A percentile compares a stretch with the other conserved stretches of the same genome.
These are phyloP conservation scores for Blastocystis sp. DNA, from an alignment of 352 stramenopile species.

Conservation along the genomic window DNA sequence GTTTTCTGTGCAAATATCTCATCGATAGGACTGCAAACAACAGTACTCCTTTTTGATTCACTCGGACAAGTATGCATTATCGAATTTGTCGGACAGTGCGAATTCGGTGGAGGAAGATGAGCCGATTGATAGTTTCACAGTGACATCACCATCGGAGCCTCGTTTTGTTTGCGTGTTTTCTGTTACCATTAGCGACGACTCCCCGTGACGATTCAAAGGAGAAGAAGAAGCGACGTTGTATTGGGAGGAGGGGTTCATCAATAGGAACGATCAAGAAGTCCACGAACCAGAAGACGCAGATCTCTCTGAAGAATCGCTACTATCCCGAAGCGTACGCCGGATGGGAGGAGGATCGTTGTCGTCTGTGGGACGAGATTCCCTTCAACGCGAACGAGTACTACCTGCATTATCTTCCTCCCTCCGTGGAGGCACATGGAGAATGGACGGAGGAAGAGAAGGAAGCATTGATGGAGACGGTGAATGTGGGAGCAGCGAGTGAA, in stretches of 20 bases:
- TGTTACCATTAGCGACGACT: background rate
- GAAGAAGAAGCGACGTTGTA: conserved; percentile 3
- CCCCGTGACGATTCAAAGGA: background rate
- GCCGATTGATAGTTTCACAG: background rate
- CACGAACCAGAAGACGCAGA: background rate
- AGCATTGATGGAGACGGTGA: background rate
- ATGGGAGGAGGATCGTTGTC: background rate
- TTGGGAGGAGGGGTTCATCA: background rate
- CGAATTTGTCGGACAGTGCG: background rate
- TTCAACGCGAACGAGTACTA: conserved; percentile 45
- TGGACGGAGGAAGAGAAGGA: background rate
- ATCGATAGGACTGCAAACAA: conserved; percentile 30
- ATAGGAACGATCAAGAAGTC: background rate
- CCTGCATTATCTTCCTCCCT: conserved; percentile 23
- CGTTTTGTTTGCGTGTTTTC: background rate
- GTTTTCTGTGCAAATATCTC: background rate
- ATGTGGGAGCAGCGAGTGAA: background rate
- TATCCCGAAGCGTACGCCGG: background rate
- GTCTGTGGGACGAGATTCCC: conserved; percentile 13
- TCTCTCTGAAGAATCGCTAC: background rate
- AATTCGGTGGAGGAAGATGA: background rate
- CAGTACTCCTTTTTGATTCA: conserved; percentile 22
- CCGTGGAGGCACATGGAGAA: background rate
- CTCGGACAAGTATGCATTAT: conserved; percentile 1
- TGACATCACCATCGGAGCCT: background rate